Conservation (phyloP, 768 basidiomycete genomes). For the Phlebiopsis flavidoalba region DNA sequence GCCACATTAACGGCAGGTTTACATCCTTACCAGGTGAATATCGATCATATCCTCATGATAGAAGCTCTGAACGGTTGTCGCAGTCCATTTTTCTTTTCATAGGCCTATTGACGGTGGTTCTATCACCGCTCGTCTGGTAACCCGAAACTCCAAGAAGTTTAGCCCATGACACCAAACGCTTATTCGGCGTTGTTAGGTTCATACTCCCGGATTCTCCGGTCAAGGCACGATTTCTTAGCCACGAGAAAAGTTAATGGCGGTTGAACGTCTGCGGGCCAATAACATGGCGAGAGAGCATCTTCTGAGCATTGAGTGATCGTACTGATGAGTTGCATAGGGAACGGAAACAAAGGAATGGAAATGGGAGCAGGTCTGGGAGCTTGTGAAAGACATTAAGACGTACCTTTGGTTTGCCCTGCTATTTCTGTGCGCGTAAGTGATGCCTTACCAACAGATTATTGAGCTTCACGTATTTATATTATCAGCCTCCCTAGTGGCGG, state of each 20-base stretch:
- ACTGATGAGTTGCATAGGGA: constrained; percentile 18
- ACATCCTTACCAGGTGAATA: constrained; percentile 34
- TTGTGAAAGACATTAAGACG: constrained; percentile 35
- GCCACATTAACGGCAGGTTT: constrained; percentile 34
- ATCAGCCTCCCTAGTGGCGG: constrained; percentile 33
- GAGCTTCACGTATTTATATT: background rate
- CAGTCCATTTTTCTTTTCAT: constrained; percentile 42
- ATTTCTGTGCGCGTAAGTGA: constrained; percentile 36
- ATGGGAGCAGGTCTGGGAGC: constrained; percentile 37
- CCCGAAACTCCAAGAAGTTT: too few relatives aligned
- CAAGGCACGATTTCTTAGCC: constrained; percentile 34
- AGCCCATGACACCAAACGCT: background rate
- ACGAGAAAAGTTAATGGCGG: constrained; percentile 37
- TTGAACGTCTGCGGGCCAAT: constrained; percentile 38
- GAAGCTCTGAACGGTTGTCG: background rate
- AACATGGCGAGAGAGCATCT: constrained; percentile 25
- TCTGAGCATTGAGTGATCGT: background rate
- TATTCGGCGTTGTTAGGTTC: constrained; percentile 20
- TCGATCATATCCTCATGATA: background rate
- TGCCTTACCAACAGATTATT: constrained; percentile 5
- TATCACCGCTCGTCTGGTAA: constrained; percentile 33
- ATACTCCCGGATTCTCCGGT: constrained; percentile 41
- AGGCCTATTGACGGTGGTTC: constrained; percentile 35
- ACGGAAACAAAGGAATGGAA: constrained; percentile 43
- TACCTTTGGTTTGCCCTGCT: constrained; percentile 38